Evolutionary conservation across 164 flowering plant species (phyloP).

Genomic region (Cinnamomum micranthum): DNA sequence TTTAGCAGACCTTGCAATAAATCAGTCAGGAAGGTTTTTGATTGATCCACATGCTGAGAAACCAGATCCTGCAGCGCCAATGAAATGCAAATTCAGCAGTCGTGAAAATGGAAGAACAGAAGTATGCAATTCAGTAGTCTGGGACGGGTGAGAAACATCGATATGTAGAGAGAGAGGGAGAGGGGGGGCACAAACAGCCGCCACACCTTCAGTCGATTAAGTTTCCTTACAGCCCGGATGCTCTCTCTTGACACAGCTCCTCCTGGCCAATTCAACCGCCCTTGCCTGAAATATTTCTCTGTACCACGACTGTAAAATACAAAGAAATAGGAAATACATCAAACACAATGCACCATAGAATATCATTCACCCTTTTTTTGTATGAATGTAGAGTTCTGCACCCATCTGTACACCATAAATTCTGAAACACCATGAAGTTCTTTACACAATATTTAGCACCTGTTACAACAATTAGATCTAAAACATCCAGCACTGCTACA

Average conservation of each 20-base stretch:
- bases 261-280: slow-evolving; percentile 80
- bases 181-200: neutral
- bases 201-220: slow-evolving; percentile 59
- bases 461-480: too few species aligned
- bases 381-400: too few species aligned
- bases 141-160: neutral
- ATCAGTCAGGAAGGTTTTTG: slow-evolving; percentile 39
- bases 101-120: neutral
- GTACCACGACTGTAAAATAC: slow-evolving; percentile 43
- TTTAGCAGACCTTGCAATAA: slow-evolving; percentile 57
- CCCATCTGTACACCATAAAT: too few species aligned
- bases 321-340: neutral
- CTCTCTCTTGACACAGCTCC: slow-evolving; percentile 88
- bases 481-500: too few species aligned
- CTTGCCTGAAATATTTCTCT: slow-evolving; percentile 61
- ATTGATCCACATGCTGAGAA: slow-evolving; percentile 33
- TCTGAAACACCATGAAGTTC: too few species aligned
- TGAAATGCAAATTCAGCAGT: neutral
- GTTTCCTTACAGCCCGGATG: slow-evolving; percentile 67
- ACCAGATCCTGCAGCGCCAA: slow-evolving; percentile 52
- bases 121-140: neutral
- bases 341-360: neutral
- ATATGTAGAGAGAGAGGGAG: neutral
- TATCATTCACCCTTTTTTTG: too few species aligned
- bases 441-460: too few species aligned